These are phyloP conservation scores for Pistacia integerrima DNA, from an alignment of 345 rosid species.

Conservation along the genomic window DNA sequence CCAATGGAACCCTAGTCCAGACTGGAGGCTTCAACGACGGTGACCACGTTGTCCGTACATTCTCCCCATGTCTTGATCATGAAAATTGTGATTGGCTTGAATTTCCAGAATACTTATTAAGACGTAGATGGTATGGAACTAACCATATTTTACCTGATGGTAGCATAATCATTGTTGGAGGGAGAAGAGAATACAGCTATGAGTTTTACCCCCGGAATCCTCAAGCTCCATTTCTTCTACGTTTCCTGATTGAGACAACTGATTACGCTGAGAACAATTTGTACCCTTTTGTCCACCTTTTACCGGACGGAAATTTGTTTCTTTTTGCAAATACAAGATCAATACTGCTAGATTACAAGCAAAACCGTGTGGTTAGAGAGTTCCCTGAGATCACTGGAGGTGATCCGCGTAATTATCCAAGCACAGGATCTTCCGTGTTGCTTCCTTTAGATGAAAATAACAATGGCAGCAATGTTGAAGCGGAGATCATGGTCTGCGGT, in stretches of 20 bases:
- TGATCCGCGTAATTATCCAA: conserved; percentile 81
- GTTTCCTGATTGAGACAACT: conserved; percentile 51
- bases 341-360: conserved; percentile 61
- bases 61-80: conserved; percentile 46
- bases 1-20: conserved; percentile 70
- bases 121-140: conserved; percentile 80
- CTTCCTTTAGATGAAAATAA: conserved; percentile 65
- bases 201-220: conserved; percentile 58
- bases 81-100: conserved; percentile 72
- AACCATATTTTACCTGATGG: conserved; percentile 81
- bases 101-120: conserved; percentile 40
- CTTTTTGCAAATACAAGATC: conserved; percentile 77
- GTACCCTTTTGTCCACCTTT: conserved; percentile 80
- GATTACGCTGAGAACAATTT: conserved; percentile 73
- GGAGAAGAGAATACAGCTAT: conserved; percentile 66
- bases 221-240: conserved; percentile 25
- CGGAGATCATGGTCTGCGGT: conserved; percentile 78
- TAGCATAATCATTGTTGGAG: conserved; percentile 66
- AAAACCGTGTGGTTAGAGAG: conserved; percentile 49
- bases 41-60: conserved; percentile 52
- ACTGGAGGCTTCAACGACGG: conserved; percentile 87
- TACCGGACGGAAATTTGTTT: conserved; percentile 86
- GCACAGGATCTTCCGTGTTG: conserved; percentile 80
- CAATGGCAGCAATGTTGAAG: conserved; percentile 22
- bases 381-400: conserved; percentile 55